phyloP scores from a whole-genome alignment of 768 basidiomycete genomes.

The Baorangia bicolor region DNA sequence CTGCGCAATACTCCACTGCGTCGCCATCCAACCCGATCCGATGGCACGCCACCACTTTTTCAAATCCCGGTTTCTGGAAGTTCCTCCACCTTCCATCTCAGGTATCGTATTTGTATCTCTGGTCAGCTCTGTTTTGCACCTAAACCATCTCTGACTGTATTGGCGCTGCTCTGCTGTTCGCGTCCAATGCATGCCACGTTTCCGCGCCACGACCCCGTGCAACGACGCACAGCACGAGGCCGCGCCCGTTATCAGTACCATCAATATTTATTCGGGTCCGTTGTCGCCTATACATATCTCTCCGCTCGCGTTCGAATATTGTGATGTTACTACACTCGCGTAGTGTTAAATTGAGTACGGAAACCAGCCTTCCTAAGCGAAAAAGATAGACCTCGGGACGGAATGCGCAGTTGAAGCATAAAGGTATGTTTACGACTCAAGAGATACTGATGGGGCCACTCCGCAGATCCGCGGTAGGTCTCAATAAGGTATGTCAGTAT shows the following conservation, averaged over 20 bases:
- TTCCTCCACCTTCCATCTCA: constrained; percentile 5
- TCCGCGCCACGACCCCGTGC: not conserved
- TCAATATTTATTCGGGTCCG: constrained; percentile 13
- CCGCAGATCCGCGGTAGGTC: constrained; percentile 32
- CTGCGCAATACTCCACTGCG: constrained; percentile 9
- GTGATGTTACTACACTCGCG: not conserved
- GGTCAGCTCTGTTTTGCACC: not conserved
- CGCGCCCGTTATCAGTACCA: constrained; percentile 1
- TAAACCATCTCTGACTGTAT: not conserved
- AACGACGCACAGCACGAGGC: constrained; percentile 9
- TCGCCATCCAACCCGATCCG: constrained; percentile 2
- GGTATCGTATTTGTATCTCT: not conserved
- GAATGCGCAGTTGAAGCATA: constrained; percentile 2
- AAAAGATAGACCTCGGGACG: constrained; percentile 15
- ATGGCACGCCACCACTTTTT: constrained; percentile 7
- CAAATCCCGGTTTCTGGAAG: not conserved
- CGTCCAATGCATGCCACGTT: not conserved
- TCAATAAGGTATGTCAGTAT: constrained; percentile 23
- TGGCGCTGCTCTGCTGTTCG: not conserved
- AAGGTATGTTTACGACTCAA: constrained; percentile 2
- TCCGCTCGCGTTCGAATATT: not conserved
- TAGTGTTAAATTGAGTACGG: constrained; percentile 1
- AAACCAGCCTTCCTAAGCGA: not conserved
- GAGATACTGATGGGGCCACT: constrained; percentile 1
- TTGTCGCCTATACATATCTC: not conserved